phyloP scores from a whole-genome alignment of 75 land plant genomes.

The Chamaecyparis obtusa region DNA sequence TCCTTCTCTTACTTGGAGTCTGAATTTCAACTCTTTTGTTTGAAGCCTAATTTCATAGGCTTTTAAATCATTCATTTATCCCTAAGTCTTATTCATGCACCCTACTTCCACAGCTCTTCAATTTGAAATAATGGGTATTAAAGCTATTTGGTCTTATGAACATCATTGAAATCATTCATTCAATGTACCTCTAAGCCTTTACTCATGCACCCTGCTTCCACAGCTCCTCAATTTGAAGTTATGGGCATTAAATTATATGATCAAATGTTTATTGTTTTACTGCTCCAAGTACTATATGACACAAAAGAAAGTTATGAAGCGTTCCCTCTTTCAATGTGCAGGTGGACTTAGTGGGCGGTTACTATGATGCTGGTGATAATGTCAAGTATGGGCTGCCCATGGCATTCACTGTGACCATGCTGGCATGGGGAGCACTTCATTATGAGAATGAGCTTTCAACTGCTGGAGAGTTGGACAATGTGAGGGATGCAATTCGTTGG shows the following conservation, averaged over 20 bases:
- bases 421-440: conserved; percentile 67
- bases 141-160: too few species aligned
- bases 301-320: neutral
- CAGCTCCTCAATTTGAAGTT: too few species aligned
- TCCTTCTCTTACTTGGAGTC: neutral
- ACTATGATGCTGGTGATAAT: conserved; percentile 98
- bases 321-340: conserved; percentile 9
- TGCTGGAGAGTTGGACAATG: conserved; percentile 56
- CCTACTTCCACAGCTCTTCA: too few species aligned
- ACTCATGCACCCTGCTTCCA: too few species aligned
- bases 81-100: too few species aligned
- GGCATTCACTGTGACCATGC: conserved; percentile 89
- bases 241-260: too few species aligned
- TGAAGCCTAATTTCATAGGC: too few species aligned
- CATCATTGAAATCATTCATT: too few species aligned
- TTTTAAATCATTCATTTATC: too few species aligned
- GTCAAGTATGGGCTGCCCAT: conserved; percentile 94
- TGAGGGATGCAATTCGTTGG: conserved; percentile 64
- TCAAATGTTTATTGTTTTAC: too few species aligned
- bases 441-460: conserved; percentile 38
- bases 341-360: conserved; percentile 83
- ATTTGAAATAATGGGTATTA: too few species aligned
- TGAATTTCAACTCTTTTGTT: neutral
- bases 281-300: neutral
- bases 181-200: too few species aligned